These are phyloP conservation scores for Aquanectria penicillioides DNA, from an alignment of 2,329 filamentous ascomycete genomes.

Conservation along the genomic window DNA sequence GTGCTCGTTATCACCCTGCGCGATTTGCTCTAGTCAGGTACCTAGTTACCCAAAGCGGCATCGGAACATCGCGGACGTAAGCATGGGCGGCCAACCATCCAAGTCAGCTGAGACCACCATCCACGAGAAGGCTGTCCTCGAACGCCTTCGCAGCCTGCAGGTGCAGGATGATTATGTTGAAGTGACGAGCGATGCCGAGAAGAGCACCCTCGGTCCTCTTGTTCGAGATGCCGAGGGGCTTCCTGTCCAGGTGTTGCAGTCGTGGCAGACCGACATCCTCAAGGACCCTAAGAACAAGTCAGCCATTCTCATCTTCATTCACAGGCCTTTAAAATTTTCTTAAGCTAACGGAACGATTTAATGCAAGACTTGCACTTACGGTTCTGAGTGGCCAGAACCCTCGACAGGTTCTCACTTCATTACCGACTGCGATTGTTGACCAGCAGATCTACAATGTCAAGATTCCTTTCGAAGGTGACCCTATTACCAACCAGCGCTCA, in stretches of 20 bases:
- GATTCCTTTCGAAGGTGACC: slow-evolving; percentile 83
- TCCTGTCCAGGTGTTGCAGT: slow-evolving; percentile 59
- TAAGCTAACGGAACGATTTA: slow-evolving; percentile 4
- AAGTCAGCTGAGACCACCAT: slow-evolving; percentile 44
- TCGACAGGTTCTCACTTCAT: slow-evolving; percentile 71
- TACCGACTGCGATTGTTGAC: slow-evolving; percentile 70
- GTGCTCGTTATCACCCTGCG: neutral
- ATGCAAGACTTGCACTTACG: slow-evolving; percentile 74
- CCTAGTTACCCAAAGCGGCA: too few relatives aligned
- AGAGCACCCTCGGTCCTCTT: slow-evolving; percentile 23
- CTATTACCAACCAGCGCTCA: slow-evolving; percentile 84
- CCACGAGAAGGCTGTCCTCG: slow-evolving; percentile 56
- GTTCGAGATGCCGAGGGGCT: slow-evolving; percentile 55
- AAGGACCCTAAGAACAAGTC: slow-evolving; percentile 74
- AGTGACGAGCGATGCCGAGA: slow-evolving; percentile 52
- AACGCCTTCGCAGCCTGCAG: slow-evolving; percentile 56
- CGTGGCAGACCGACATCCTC: slow-evolving; percentile 71
- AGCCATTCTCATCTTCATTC: slow-evolving; percentile 8
- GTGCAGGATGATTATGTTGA: slow-evolving; percentile 63
- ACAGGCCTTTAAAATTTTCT: neutral
- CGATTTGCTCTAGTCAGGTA: neutral
- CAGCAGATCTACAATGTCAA: slow-evolving; percentile 85
- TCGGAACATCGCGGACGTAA: slow-evolving; percentile 5
- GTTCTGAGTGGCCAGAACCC: slow-evolving; percentile 77
- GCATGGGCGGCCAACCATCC: slow-evolving; percentile 59